Percentiles rank a stretch among this genome's conserved stretches.
Evolutionary conservation across 148 eudicot genomes (phyloP).

Genomic region (Gaultheria prostrata): DNA sequence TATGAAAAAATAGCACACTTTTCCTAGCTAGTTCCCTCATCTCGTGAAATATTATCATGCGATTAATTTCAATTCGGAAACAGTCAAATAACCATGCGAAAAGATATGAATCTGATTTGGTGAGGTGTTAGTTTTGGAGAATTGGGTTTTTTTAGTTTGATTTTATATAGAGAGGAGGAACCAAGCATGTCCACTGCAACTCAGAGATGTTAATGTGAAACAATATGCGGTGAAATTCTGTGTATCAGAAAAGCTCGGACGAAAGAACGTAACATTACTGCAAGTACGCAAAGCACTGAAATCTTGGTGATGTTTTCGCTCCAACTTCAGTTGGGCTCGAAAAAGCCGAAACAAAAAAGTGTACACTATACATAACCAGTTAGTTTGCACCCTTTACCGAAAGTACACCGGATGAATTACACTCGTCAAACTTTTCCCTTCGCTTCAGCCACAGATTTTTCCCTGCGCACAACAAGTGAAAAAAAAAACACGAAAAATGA

Average conservation of each 20-base stretch:
- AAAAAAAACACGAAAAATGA: neutral
- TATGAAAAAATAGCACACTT: neutral
- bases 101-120: too few relatives aligned
- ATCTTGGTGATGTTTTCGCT: neutral
- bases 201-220: neutral
- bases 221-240: neutral
- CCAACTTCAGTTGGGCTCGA: neutral
- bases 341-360: neutral
- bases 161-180: too few relatives aligned
- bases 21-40: neutral
- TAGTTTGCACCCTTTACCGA: conserved; percentile 18
- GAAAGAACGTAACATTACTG: neutral
- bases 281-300: neutral
- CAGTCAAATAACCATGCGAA: neutral
- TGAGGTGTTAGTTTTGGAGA: too few relatives aligned
- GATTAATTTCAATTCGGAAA: neutral
- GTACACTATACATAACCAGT: conserved; percentile 12
- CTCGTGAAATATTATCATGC: neutral
- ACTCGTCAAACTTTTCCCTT: conserved; percentile 16
- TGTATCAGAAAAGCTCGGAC: neutral
- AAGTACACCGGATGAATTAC: conserved; percentile 21
- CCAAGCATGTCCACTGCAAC: neutral
- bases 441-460: conserved; percentile 17
- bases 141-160: too few relatives aligned
- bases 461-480: conserved; percentile 18